Percentiles rank a stretch among this genome's conserved stretches.
These are phyloP conservation scores for Eucalyptus erythrocorys DNA, from an alignment of 345 rosid genomes.

Conservation along the genomic window DNA sequence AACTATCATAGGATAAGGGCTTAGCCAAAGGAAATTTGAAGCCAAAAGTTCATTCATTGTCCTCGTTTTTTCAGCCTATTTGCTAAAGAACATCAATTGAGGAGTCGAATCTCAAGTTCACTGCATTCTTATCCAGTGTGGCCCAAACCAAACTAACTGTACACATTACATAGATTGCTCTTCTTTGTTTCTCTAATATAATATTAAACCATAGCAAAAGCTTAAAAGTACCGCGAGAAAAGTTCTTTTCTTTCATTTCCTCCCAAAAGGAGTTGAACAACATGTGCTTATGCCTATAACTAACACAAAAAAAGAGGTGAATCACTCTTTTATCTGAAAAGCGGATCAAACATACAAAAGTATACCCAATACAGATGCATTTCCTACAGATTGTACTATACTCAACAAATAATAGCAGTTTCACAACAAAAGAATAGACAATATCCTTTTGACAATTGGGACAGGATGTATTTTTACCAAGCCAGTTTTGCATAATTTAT, in stretches of 20 bases:
- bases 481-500: background rate
- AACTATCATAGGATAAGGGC: background rate
- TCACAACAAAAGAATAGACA: background rate
- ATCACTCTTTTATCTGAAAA: background rate
- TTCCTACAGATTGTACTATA: background rate
- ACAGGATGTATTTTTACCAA: background rate
- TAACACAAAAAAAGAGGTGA: background rate
- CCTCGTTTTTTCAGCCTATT: background rate
- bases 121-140: background rate
- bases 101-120: background rate
- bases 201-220: background rate
- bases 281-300: background rate
- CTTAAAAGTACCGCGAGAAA: background rate
- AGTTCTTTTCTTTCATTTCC: background rate
- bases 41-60: background rate
- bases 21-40: background rate
- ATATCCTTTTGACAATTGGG: background rate
- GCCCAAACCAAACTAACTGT: background rate
- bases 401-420: background rate
- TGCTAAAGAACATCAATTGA: background rate
- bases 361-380: background rate
- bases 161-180: background rate
- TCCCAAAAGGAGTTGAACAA: background rate
- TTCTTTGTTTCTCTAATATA: background rate
- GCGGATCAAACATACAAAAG: background rate